A percentile compares a stretch with the other conserved stretches of the same genome.
Conservation (phyloP, 768 basidiomycete genomes). For the Tylopilus plumbeoviolaceoides region DNA sequence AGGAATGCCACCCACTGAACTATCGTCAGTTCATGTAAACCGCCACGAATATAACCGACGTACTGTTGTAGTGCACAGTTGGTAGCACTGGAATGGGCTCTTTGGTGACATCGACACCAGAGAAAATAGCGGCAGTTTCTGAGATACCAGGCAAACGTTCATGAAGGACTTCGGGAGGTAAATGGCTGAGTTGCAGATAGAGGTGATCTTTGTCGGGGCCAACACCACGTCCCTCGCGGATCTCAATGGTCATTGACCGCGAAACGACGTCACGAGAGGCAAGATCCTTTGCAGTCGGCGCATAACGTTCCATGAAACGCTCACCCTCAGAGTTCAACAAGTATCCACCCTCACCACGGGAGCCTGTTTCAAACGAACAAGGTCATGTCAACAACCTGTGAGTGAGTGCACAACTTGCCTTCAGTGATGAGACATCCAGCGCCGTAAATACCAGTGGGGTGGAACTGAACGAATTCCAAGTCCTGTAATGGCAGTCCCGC, state of each 20-base stretch:
- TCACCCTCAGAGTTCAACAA: constrained; percentile 97
- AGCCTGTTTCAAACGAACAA: constrained; percentile 49
- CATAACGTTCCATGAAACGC: constrained; percentile 99
- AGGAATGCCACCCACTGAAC: constrained; percentile 95
- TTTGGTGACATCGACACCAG: constrained; percentile 99
- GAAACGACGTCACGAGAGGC: constrained; percentile 99
- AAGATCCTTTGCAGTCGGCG: constrained; percentile 98
- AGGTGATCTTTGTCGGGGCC: constrained; percentile 98
- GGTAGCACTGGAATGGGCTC: constrained; percentile 98
- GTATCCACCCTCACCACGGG: constrained; percentile 99
- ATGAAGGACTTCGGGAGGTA: constrained; percentile 92
- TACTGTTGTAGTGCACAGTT: constrained; percentile 98
- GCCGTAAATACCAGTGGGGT: constrained; percentile 99
- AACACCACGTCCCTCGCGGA: constrained; percentile 98
- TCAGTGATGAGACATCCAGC: constrained; percentile 99
- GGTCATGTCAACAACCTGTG: background rate
- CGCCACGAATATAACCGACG: constrained; percentile 29
- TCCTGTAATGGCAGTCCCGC: constrained; percentile 97
- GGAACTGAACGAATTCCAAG: constrained; percentile 99
- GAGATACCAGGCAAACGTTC: constrained; percentile 99
- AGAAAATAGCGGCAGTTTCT: constrained; percentile 98
- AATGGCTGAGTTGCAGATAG: constrained; percentile 93
- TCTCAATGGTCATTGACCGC: constrained; percentile 98
- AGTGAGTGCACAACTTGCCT: constrained; percentile 44
- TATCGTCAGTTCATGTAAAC: constrained; percentile 12